These are phyloP conservation scores for Sugiyamaella marilandica DNA, from an alignment of 805 yeast species.

Conservation along the genomic window DNA sequence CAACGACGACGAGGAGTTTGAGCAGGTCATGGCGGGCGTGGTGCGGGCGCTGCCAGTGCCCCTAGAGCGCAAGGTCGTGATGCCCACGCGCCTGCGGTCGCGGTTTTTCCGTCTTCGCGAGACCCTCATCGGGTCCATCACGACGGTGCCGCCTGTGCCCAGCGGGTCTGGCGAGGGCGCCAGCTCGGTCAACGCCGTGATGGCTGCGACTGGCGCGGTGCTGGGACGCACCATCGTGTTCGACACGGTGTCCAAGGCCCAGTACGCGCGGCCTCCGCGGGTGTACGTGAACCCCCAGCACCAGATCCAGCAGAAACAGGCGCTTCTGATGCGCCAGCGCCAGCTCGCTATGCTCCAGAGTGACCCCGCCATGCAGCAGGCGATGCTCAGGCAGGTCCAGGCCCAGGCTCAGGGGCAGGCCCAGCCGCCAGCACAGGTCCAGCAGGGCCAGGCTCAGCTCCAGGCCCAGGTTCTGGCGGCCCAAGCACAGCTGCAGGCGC, in stretches of 20 bases:
- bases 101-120: slow-evolving; percentile 78
- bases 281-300: slow-evolving; percentile 19
- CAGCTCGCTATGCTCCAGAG: slow-evolving; percentile 10
- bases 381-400: not conserved
- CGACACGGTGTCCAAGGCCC: slow-evolving; percentile 27
- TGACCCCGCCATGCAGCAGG: not conserved
- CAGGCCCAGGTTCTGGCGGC: slow-evolving; percentile 18
- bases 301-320: slow-evolving; percentile 14
- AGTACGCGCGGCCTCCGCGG: slow-evolving; percentile 30
- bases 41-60: slow-evolving; percentile 75
- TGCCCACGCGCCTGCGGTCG: slow-evolving; percentile 65
- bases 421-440: not conserved
- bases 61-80: slow-evolving; percentile 58
- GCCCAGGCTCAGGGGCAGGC: not conserved
- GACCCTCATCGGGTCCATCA: slow-evolving; percentile 77
- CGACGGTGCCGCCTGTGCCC: slow-evolving; percentile 47
- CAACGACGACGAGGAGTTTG: slow-evolving; percentile 87
- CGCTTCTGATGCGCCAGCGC: slow-evolving; percentile 12
- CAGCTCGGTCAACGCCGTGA: slow-evolving; percentile 21
- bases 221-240: slow-evolving; percentile 33
- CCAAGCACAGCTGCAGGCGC: not conserved
- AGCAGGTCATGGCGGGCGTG: slow-evolving; percentile 81
- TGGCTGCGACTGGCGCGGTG: slow-evolving; percentile 32
- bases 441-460: slow-evolving; percentile 15
- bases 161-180: slow-evolving; percentile 35